Evolutionary conservation across 1,284 basidiomycete species (phyloP).

Genomic region (Sphagnurus paluster): DNA sequence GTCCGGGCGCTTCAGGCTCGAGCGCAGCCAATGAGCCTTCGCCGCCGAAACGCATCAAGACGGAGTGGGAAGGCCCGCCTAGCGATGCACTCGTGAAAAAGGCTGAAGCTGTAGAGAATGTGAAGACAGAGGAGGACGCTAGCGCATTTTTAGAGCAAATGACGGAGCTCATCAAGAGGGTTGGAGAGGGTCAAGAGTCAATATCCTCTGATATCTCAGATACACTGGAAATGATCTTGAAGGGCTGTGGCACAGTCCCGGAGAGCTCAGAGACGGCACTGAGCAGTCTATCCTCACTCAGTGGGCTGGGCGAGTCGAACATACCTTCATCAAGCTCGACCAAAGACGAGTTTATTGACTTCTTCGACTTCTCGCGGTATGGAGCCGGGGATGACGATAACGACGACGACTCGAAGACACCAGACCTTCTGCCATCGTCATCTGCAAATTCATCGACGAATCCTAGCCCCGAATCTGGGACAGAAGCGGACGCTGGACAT

Average conservation of each 20-base stretch:
- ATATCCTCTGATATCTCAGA: conserved; percentile 55
- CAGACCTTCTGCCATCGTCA: conserved; percentile 66
- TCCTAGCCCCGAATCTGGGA: conserved; percentile 74
- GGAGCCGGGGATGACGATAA: conserved; percentile 52
- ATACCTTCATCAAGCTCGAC: conserved; percentile 33
- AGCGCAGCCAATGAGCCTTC: conserved; percentile 51
- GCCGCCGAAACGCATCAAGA: conserved; percentile 68
- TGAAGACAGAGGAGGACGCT: conserved; percentile 68
- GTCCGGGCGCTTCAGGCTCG: conserved; percentile 27
- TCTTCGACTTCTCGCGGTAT: conserved; percentile 69
- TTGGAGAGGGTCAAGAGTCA: conserved; percentile 43
- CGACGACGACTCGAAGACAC: conserved; percentile 62
- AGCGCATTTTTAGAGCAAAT: conserved; percentile 61
- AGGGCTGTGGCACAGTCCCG: conserved; percentile 43
- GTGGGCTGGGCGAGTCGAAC: conserved; percentile 31
- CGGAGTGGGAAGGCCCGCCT: conserved; percentile 63
- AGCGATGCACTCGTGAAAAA: conserved; percentile 55
- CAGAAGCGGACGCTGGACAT: conserved; percentile 50
- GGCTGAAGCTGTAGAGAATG: conserved; percentile 53
- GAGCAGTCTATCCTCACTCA: conserved; percentile 34
- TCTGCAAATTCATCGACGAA: conserved; percentile 78
- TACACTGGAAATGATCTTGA: conserved; percentile 61
- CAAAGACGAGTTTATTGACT: conserved; percentile 53
- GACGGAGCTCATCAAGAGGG: conserved; percentile 58
- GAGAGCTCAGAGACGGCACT: conserved; percentile 40